Evolutionary conservation across 1,284 basidiomycete genomes (phyloP), one percentile per base, ranked within the genome.

Genomic region (Ustilago hordei): DNA sequence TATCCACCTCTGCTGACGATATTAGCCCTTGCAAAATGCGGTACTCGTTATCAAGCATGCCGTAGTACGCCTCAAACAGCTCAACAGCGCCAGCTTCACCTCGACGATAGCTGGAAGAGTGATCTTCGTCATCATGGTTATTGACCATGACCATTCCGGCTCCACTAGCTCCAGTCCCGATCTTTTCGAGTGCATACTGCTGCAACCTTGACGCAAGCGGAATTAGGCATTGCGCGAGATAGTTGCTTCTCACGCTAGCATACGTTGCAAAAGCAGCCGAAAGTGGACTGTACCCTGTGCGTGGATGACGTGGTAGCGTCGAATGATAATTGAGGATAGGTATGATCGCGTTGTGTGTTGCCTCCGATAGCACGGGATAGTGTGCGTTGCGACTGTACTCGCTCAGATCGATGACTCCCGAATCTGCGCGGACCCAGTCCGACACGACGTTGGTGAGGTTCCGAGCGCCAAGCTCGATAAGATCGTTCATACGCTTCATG

Each of bases 391-490:
- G 63, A 23, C 53, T 73, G 57, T 77, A 79, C 6, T 81, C 80
- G 31, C 65, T 39, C 8, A 75, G 62, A 52, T 84, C 81, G 57
- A 84, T 75, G 23, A 64, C 62, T n/a, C 75, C 65, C 11, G 82
- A 84, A 39, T 82, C 83, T 4, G 82, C 70, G 2, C 66, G 48
- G 7, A 79, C 70, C 77, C 79, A 85, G 50, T 84, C 81, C 43
- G 74, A 63, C 41, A 85, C 72, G 52, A 84, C 69, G 17, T 73
- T 71, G 36, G 70, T 67, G 28, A 85, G 62, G 41, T 84, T 84
- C 43, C 79, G 74, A 2, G 81, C 77, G 28, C 83, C 84, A 12
- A 78, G 65, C 39, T 85, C 84, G 55, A 82, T 70, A 19, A 85
- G 72, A 45, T 81, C 75, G 63, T 80, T 60, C 83, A 83, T 83